Evolutionary conservation across 441 rosid species (phyloP), one percentile per base, ranked within the genome.

Genomic region (Iberis amara): DNA sequence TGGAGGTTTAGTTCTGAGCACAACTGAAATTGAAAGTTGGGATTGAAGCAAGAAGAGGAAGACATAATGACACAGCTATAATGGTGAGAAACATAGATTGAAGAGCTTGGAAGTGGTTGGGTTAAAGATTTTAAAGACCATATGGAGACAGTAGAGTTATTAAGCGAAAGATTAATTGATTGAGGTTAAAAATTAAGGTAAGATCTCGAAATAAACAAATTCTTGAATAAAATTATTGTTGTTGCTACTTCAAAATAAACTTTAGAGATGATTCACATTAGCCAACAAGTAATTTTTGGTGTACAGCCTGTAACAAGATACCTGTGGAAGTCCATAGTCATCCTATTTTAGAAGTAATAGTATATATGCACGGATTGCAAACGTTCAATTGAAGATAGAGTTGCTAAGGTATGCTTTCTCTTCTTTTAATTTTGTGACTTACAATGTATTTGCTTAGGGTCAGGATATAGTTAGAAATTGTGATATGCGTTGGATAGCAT

Each of bases 331-430:
- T 77, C 69, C 85, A 82, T 52, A 48, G 80, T 13, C 99, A 94
- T 73, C 99, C 97, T 11, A 75, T 83, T 47, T 57, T 94, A 66
- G 76, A 78, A 68, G 99, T 94, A 53, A 87, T 94, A 57, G 43
- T 94, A 65, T 94, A 97, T 94, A 65, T 94, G 99, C 83, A 68
- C 64, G 63, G 89, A 78, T 55, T 94, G 99, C 86, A 90, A 87
- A 79, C 58, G 62, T 55, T 70, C 72, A 49, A 61, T 90, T 62
- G 91, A 83, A 66, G 79, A 76, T 45, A 94, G 82, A 75, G 69
- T 76, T 57, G 40, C 65, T 45, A 80, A 83, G 97, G 99, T 94
- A 75, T 67, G 76, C 13, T 53, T 57, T 59, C 52, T 52, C 15
- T 49, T 52, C 40, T 36, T 39, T 48, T 55, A 43, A 1, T 57